These are phyloP conservation scores for Samsoniella hepiali DNA, from an alignment of 2,329 filamentous ascomycete species.

Conservation along the genomic window DNA sequence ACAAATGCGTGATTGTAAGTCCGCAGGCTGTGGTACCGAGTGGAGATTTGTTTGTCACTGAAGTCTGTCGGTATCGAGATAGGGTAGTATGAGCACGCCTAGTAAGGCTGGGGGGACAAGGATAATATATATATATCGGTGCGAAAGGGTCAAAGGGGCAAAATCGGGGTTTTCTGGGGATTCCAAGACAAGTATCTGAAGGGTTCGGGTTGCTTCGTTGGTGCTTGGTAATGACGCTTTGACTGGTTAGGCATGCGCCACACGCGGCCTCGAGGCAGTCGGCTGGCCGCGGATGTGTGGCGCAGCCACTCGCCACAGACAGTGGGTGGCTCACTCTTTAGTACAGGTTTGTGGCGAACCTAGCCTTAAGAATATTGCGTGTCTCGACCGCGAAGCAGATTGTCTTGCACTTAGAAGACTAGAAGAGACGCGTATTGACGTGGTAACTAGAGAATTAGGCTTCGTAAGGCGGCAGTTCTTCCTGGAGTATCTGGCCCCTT, in stretches of 20 bases:
- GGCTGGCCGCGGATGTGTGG: not conserved
- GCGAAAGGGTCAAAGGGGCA: not conserved
- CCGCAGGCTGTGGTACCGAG: not conserved
- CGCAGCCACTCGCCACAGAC: not conserved
- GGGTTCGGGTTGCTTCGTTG: slow-evolving; percentile 12
- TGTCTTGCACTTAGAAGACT: no score
- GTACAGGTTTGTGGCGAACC: not conserved
- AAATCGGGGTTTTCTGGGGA: not conserved
- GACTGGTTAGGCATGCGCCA: slow-evolving; percentile 7
- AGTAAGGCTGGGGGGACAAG: not conserved
- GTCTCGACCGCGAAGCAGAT: no score
- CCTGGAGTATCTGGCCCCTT: no score
- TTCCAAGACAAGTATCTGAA: slow-evolving; percentile 3
- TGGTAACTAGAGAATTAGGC: no score
- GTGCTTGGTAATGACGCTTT: slow-evolving; percentile 25
- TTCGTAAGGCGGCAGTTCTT: no score
- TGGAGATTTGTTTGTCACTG: not conserved
- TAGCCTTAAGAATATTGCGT: not conserved
- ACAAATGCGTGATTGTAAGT: slow-evolving; percentile 12
- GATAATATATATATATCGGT: not conserved
- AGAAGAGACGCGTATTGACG: no score
- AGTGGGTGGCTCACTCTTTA: no score
- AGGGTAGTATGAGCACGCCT: not conserved
- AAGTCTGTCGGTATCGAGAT: not conserved
- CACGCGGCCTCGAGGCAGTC: not conserved